These are phyloP conservation scores for Skeletonema menzelii DNA, from an alignment of 108 stramenopile species.

Conservation along the genomic window DNA sequence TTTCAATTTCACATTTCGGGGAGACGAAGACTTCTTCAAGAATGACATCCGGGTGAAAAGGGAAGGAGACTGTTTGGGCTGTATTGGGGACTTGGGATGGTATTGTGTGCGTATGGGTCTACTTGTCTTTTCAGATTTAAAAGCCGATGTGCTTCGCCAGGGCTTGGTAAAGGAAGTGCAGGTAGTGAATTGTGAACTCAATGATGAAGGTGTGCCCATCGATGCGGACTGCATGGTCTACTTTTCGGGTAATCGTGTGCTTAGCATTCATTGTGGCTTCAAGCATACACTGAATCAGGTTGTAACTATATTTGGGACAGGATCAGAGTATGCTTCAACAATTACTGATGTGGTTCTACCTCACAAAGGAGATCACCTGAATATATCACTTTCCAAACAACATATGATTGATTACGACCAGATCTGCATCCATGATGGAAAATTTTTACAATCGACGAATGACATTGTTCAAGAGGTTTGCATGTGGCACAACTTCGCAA, in stretches of 20 bases:
- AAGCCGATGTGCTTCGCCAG: background rate
- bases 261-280: slow-evolving; percentile 55
- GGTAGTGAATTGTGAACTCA: slow-evolving; percentile 29
- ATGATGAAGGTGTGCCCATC: slow-evolving; percentile 40
- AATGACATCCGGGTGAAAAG: slow-evolving; percentile 56
- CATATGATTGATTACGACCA: slow-evolving; percentile 28
- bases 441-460: slow-evolving; percentile 16
- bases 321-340: slow-evolving; percentile 8
- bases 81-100: slow-evolving; percentile 65
- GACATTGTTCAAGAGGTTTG: slow-evolving; percentile 44
- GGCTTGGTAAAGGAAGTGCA: slow-evolving; percentile 28
- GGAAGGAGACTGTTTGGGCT: slow-evolving; percentile 51
- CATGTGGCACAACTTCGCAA: slow-evolving; percentile 44
- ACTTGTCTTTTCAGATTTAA: slow-evolving; percentile 42
- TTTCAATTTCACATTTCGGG: slow-evolving; percentile 49
- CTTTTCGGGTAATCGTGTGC: slow-evolving; percentile 24
- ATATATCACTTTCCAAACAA: slow-evolving; percentile 14
- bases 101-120: slow-evolving; percentile 55
- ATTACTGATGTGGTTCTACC: slow-evolving; percentile 49
- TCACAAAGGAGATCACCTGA: background rate
- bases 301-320: slow-evolving; percentile 32
- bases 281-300: slow-evolving; percentile 43
- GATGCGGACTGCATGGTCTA: slow-evolving; percentile 32
- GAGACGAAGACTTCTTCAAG: slow-evolving; percentile 46
- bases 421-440: slow-evolving; percentile 3